Conservation (phyloP, 768 basidiomycete species). For the Daedalea quercina region DNA sequence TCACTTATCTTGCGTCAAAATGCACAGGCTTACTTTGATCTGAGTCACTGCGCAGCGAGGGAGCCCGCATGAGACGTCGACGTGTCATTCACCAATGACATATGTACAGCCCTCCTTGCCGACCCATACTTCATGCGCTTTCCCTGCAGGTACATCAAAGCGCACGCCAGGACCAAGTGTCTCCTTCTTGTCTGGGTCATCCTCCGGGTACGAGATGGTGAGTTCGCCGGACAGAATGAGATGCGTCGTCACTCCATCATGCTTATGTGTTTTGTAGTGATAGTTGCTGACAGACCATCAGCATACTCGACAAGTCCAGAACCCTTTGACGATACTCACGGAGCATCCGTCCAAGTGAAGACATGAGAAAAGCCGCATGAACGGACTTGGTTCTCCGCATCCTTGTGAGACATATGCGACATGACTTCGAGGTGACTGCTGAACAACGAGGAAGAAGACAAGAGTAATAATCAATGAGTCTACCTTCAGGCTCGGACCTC, state of each 20-base stretch:
- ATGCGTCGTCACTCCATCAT: slow-evolving; percentile 22
- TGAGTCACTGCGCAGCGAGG: too few relatives aligned
- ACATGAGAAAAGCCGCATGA: slow-evolving; percentile 23
- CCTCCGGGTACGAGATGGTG: slow-evolving; percentile 20
- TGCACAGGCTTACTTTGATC: too few relatives aligned
- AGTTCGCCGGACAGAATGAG: slow-evolving; percentile 22
- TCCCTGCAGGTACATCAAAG: slow-evolving; percentile 21
- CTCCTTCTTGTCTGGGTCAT: slow-evolving; percentile 17
- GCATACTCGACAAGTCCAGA: neutral
- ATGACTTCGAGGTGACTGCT: neutral
- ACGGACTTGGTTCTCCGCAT: slow-evolving; percentile 18
- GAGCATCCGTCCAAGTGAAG: slow-evolving; percentile 23
- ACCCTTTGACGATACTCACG: slow-evolving; percentile 9
- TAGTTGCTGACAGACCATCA: slow-evolving; percentile 12
- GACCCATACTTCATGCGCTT: slow-evolving; percentile 25
- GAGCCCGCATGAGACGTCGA: too few relatives aligned
- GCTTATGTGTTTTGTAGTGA: slow-evolving; percentile 21
- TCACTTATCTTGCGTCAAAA: too few relatives aligned
- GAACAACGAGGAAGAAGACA: too few relatives aligned
- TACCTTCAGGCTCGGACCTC: too few relatives aligned
- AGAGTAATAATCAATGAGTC: too few relatives aligned
- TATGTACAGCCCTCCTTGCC: slow-evolving; percentile 24
- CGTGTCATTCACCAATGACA: slow-evolving; percentile 24
- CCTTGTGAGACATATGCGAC: slow-evolving; percentile 5
- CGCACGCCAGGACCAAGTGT: slow-evolving; percentile 21